A percentile compares a stretch with the other conserved stretches of the same genome.
Evolutionary conservation across 306 rosid species (phyloP).

Genomic region (Gastrolobium villosum): DNA sequence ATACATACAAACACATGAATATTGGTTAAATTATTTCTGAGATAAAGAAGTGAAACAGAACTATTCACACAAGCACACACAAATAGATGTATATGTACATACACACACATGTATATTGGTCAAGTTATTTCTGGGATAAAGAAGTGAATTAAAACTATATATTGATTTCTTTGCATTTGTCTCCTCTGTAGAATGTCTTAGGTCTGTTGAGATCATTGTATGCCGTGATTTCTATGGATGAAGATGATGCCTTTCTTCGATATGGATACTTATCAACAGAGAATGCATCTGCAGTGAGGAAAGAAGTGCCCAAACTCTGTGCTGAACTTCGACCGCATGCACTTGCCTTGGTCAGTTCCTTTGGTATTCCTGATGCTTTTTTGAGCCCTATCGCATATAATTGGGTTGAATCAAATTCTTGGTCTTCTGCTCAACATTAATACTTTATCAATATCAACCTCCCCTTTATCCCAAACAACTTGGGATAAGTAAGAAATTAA

Average conservation of each 20-base stretch:
- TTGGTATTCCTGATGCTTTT: conserved; percentile 93
- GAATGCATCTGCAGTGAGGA: conserved; percentile 73
- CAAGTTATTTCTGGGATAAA: conserved; percentile 21
- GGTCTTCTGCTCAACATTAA: conserved; percentile 71
- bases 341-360: conserved; percentile 87
- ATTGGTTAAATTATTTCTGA: too few relatives aligned
- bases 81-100: too few relatives aligned
- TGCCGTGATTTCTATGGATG: conserved; percentile 82
- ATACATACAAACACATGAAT: too few relatives aligned
- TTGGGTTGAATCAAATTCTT: conserved; percentile 87
- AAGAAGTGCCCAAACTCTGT: conserved; percentile 79
- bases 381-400: conserved; percentile 87
- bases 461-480: too few relatives aligned
- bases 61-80: too few relatives aligned
- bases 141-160: background rate
- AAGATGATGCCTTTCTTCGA: conserved; percentile 84
- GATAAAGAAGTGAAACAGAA: too few relatives aligned
- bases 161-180: conserved; percentile 5
- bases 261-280: conserved; percentile 74
- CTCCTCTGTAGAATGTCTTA: conserved; percentile 64
- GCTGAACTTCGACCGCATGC: conserved; percentile 85
- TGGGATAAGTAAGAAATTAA: too few relatives aligned
- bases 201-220: conserved; percentile 79
- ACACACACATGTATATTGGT: background rate
- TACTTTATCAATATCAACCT: background rate